Percentiles rank a stretch among this genome's conserved stretches.
Conservation (phyloP, 768 basidiomycete genomes). For the Pleurotus djamor region DNA sequence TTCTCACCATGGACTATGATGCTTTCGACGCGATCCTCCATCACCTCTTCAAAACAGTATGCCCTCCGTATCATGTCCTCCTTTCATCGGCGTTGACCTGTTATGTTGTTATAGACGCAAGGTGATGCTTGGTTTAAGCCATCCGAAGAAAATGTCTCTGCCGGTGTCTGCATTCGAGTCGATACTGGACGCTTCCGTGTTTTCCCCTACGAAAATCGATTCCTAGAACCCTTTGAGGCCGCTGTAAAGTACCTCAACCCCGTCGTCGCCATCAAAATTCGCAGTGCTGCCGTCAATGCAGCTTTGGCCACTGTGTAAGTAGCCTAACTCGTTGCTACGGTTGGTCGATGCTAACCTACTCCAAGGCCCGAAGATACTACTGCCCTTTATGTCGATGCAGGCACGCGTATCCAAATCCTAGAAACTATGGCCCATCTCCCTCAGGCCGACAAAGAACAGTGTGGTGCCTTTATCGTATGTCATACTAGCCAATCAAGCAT, state of each 20-base stretch:
- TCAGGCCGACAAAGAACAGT: constrained; percentile 87
- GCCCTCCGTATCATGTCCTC: constrained; percentile 17
- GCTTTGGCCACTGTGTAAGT: constrained; percentile 69
- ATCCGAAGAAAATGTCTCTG: constrained; percentile 76
- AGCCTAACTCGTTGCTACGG: background rate
- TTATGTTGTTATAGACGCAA: constrained; percentile 63
- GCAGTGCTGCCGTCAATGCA: constrained; percentile 79
- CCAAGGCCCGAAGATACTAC: constrained; percentile 54
- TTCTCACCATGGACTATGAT: constrained; percentile 67
- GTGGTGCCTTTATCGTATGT: constrained; percentile 81
- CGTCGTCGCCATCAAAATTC: constrained; percentile 79
- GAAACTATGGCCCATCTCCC: constrained; percentile 67
- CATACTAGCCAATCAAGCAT: background rate
- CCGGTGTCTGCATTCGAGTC: constrained; percentile 75
- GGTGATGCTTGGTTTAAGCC: constrained; percentile 87
- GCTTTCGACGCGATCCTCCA: constrained; percentile 79
- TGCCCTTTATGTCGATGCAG: constrained; percentile 68
- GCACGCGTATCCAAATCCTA: constrained; percentile 87
- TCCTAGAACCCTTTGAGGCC: constrained; percentile 78
- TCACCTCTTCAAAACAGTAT: constrained; percentile 73
- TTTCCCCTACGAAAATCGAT: constrained; percentile 85
- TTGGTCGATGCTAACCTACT: constrained; percentile 4
- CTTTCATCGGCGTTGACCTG: background rate
- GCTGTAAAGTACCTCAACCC: constrained; percentile 77
- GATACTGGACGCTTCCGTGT: constrained; percentile 70